phyloP scores from a whole-genome alignment of 768 basidiomycete species.

The Hygrophoropsis aurantiaca region DNA sequence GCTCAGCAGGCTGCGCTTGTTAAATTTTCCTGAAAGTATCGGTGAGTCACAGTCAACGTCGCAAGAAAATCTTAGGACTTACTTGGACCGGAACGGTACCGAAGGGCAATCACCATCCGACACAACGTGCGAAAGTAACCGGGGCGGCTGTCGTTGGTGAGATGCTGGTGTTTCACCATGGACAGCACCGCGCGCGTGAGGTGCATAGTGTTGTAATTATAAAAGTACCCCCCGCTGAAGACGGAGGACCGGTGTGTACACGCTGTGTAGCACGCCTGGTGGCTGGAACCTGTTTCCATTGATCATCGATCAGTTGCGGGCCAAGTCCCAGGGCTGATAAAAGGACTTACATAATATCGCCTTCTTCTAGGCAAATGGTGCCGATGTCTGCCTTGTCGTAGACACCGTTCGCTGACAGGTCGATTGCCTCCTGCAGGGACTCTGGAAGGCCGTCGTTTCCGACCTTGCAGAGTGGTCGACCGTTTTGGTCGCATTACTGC shows the following conservation, averaged over 20 bases:
- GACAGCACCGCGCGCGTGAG: not conserved
- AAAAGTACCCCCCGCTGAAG: slow-evolving; percentile 3
- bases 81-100: no score
- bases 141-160: not conserved
- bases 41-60: no score
- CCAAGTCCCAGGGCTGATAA: no score
- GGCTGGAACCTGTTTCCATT: slow-evolving; percentile 10
- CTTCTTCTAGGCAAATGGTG: slow-evolving; percentile 5
- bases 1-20: no score
- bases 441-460: not conserved
- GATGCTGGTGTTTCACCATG: not conserved
- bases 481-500: not conserved
- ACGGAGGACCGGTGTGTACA: not conserved
- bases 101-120: no score
- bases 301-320: no score
- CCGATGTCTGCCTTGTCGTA: not conserved
- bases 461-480: not conserved
- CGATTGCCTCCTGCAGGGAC: not conserved
- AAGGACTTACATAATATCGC: slow-evolving; percentile 1
- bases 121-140: no score
- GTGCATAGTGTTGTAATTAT: slow-evolving; percentile 7
- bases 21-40: no score
- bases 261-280: not conserved
- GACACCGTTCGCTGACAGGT: not conserved
- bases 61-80: no score